phyloP scores from a whole-genome alignment of 805 yeast genomes.

The Saccharomycopsis sp. region DNA sequence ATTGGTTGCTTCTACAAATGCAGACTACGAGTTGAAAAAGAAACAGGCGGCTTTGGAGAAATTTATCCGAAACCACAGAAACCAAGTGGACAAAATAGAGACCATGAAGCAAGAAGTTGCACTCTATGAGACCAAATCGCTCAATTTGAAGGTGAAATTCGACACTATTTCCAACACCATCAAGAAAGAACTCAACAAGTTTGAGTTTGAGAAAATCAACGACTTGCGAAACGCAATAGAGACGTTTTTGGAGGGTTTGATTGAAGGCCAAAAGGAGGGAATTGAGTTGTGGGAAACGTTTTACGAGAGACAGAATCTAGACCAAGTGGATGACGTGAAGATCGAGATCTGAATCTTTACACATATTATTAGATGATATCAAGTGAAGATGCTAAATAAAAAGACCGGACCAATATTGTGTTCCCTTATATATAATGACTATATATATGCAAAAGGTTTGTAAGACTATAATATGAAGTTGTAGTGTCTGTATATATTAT shows the following conservation, averaged over 20 bases:
- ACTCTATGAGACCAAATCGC: slow-evolving; percentile 46
- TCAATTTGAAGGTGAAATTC: slow-evolving; percentile 50
- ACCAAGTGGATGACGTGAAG: slow-evolving; percentile 12
- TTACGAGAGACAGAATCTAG: slow-evolving; percentile 41
- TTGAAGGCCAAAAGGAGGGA: slow-evolving; percentile 89
- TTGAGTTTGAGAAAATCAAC: slow-evolving; percentile 68
- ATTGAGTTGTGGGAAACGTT: slow-evolving; percentile 87
- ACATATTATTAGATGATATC: too few relatives aligned
- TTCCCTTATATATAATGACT: too few relatives aligned
- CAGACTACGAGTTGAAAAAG: slow-evolving; percentile 43
- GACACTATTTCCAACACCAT: slow-evolving; percentile 60
- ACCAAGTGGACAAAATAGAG: slow-evolving; percentile 59
- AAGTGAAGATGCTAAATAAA: too few relatives aligned
- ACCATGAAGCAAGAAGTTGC: slow-evolving; percentile 53
- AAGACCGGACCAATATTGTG: too few relatives aligned
- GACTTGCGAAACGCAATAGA: slow-evolving; percentile 89
- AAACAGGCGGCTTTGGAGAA: slow-evolving; percentile 42
- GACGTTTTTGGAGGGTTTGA: slow-evolving; percentile 80
- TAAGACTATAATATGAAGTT: too few relatives aligned
- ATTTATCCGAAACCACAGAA: slow-evolving; percentile 35
- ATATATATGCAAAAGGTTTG: too few relatives aligned
- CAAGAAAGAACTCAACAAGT: slow-evolving; percentile 54
- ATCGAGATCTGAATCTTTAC: not conserved
- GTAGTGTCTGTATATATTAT: too few relatives aligned
- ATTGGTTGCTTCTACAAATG: slow-evolving; percentile 37